Base-by-base conservation (phyloP, 1,284 basidiomycete species). In the Coniferiporia sulphurascens region DNA sequence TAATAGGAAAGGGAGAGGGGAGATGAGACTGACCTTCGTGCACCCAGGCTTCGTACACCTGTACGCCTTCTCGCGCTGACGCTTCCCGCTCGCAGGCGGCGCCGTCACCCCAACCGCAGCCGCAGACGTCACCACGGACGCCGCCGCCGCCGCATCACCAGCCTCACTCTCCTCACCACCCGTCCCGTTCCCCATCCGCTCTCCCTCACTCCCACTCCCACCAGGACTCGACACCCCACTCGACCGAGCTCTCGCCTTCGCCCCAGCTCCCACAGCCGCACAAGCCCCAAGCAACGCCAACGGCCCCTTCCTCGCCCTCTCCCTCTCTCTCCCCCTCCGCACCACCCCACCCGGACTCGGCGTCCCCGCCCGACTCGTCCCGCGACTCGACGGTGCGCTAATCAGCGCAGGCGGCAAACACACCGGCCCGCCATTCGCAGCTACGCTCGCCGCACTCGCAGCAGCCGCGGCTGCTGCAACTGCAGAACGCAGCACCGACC, bases 11-110 rank as follows among this genome's bases (percentile, higher is more conserved):
- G n/a, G n/a, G n/a, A n/a, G n/a, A n/a, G n/a, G n/a, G n/a, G n/a
- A n/a, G n/a, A n/a, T n/a, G n/a, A 13, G 45, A 51, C 43, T 35
- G 60, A 71, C 74, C 69, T 80, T 79, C 21, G 73, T 73, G 57
- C 78, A 78, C 9, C 75, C 73, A 1, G 67, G 64, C 66, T 74
- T 75, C 46, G 70, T 72, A 65, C 72, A 76, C 63, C 70, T 74
- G 66, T 67, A 72, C 61, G 67, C 61, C 68, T 75, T 73, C 65
- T 74, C 73, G 62, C 73, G 67, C 43, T 58, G 61, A 19, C 51
- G 41, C 15, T 43, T 48, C 45, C 41, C 48, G 4, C 17, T 10
- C 10, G 48, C 27, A 27, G 12, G 9, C 48, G 3, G 48, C 48
- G 50, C 43, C 36, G 35, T 3, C 22, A 17, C 8, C 17, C n/a